Percentiles rank a stretch among this genome's conserved stretches.
phyloP scores from a whole-genome alignment of 2,329 filamentous ascomycete genomes.

The Stemphylium vesicarium region DNA sequence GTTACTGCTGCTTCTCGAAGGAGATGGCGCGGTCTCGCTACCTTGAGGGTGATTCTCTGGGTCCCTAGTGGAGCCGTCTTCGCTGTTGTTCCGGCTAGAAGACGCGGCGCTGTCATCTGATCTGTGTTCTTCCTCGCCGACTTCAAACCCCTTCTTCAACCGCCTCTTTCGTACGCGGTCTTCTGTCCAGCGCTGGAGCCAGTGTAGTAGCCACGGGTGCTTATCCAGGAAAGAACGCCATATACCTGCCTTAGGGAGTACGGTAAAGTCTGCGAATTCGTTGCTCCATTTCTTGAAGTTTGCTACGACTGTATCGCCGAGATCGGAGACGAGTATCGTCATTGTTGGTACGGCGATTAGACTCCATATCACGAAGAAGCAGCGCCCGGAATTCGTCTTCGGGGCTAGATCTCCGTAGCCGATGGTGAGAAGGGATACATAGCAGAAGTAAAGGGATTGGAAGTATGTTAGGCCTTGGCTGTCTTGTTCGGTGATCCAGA shows the following conservation, averaged over 20 bases:
- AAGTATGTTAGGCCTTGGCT: slow-evolving; percentile 73
- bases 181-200: slow-evolving; percentile 45
- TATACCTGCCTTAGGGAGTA: slow-evolving; percentile 65
- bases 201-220: slow-evolving; percentile 53
- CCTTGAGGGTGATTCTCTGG: slow-evolving; percentile 9
- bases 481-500: slow-evolving; percentile 65
- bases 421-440: slow-evolving; percentile 81
- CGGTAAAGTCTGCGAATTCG: slow-evolving; percentile 67
- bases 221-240: slow-evolving; percentile 59
- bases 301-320: slow-evolving; percentile 80
- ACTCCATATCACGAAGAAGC: slow-evolving; percentile 94
- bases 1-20: background rate
- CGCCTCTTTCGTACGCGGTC: slow-evolving; percentile 48
- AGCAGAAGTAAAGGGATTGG: slow-evolving; percentile 82
- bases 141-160: slow-evolving; percentile 56
- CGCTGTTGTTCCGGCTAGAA: slow-evolving; percentile 22
- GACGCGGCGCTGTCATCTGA: slow-evolving; percentile 31
- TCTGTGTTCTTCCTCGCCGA: slow-evolving; percentile 37
- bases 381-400: slow-evolving; percentile 75
- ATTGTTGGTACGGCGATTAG: slow-evolving; percentile 84
- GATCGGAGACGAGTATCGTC: slow-evolving; percentile 68
- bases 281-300: slow-evolving; percentile 69
- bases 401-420: slow-evolving; percentile 85
- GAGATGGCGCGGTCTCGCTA: slow-evolving; percentile 3
- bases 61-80: slow-evolving; percentile 2